Percentiles rank a stretch among this genome's conserved stretches.
Evolutionary conservation across 768 basidiomycete genomes (phyloP).

Genomic region (Leccinellum rugosiceps): DNA sequence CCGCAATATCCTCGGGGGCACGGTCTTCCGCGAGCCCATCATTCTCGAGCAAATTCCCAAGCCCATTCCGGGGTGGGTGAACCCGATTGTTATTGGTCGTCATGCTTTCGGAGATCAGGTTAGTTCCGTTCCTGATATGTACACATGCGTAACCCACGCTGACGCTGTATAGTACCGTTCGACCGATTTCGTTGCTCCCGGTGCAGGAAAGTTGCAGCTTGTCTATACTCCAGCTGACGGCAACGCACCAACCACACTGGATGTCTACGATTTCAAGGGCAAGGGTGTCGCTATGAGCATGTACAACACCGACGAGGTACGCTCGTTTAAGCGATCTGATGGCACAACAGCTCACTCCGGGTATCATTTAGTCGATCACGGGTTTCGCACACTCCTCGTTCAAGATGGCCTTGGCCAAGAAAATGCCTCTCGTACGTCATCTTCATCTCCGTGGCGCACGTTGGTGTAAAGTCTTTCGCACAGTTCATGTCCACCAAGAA

Average conservation of each 20-base stretch:
- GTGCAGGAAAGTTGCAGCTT: conserved; percentile 90
- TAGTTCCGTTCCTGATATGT: conserved; percentile 17
- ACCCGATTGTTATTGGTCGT: conserved; percentile 94
- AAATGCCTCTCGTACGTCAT: conserved; percentile 62
- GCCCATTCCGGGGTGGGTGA: conserved; percentile 94
- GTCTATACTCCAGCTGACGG: conserved; percentile 85
- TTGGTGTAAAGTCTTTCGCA: neutral
- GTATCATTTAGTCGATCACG: conserved; percentile 62
- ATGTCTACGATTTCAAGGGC: conserved; percentile 94
- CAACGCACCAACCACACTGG: conserved; percentile 57
- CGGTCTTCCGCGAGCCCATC: conserved; percentile 98
- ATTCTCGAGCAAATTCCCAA: conserved; percentile 87
- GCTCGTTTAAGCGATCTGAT: conserved; percentile 5
- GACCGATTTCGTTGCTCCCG: conserved; percentile 89
- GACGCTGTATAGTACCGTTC: conserved; percentile 70
- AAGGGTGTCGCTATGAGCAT: conserved; percentile 92
- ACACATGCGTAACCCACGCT: neutral
- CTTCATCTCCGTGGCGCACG: conserved; percentile 6
- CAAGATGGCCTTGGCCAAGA: conserved; percentile 88
- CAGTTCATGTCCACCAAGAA: conserved; percentile 98
- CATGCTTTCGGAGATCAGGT: conserved; percentile 98
- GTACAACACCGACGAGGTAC: conserved; percentile 96
- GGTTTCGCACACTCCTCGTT: conserved; percentile 98
- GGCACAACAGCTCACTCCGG: neutral
- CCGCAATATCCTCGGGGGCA: conserved; percentile 96